phyloP scores from a whole-genome alignment of 371 early-diverging fungal genomes.

The Syncephalis plumigaleata region DNA sequence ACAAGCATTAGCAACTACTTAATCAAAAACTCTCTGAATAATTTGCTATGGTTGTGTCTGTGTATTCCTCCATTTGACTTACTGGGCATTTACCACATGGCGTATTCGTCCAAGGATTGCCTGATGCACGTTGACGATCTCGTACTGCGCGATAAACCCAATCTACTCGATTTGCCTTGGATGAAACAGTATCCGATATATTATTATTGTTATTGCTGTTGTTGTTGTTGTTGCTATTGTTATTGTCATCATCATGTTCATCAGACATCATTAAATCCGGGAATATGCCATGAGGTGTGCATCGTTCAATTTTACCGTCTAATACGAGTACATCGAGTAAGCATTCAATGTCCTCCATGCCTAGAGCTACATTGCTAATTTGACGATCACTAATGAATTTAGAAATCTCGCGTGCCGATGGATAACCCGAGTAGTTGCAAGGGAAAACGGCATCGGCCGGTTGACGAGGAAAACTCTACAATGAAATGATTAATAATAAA shows the following conservation, averaged over 20 bases:
- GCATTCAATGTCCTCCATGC: constrained; percentile 53
- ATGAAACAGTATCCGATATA: no score
- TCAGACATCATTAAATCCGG: constrained; percentile 16
- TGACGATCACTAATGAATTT: constrained; percentile 48
- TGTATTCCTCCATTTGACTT: background rate
- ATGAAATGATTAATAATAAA: no score
- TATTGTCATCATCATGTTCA: constrained; percentile 23
- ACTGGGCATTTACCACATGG: constrained; percentile 79
- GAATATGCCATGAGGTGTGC: constrained; percentile 27
- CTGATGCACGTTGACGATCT: constrained; percentile 17
- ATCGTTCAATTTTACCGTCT: constrained; percentile 71
- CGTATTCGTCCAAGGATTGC: constrained; percentile 48
- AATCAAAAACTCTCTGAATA: no score
- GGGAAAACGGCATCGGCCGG: constrained; percentile 31
- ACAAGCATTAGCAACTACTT: no score
- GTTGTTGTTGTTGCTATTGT: constrained; percentile 7
- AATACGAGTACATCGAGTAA: constrained; percentile 76
- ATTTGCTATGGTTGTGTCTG: no score
- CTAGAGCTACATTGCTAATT: constrained; percentile 56
- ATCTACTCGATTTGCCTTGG: constrained; percentile 17
- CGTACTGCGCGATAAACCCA: constrained; percentile 65
- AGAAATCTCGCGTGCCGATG: constrained; percentile 49
- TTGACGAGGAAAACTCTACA: constrained; percentile 44
- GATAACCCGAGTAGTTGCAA: constrained; percentile 39
- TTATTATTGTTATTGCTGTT: no score